Evolutionary conservation across 2,329 filamentous ascomycete genomes (phyloP).

Genomic region (Penicillium sp.): DNA sequence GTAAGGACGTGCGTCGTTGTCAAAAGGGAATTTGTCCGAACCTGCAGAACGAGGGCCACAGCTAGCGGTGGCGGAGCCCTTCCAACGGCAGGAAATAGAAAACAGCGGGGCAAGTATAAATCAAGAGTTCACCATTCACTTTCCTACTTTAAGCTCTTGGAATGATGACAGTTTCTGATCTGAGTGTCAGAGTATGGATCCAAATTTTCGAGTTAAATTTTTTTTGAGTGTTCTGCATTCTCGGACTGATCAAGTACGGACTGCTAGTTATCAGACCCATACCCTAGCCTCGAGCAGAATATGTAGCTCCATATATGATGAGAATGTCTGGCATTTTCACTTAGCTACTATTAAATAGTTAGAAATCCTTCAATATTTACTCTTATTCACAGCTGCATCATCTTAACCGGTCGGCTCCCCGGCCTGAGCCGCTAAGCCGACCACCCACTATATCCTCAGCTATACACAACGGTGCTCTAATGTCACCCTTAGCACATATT

Average conservation of each 20-base stretch:
- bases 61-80: slow-evolving; percentile 28
- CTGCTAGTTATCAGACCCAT: not conserved
- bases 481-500: not conserved
- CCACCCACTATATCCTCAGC: not conserved
- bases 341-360: not conserved
- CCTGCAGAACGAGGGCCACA: slow-evolving; percentile 18
- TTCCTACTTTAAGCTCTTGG: not conserved
- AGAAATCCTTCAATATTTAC: not conserved
- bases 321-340: not conserved
- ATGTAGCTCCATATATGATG: not conserved
- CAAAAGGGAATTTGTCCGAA: slow-evolving; percentile 21
- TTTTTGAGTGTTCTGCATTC: not conserved
- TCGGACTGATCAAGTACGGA: not conserved
- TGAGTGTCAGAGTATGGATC: not conserved
- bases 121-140: not conserved
- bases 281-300: not conserved
- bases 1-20: slow-evolving; percentile 10
- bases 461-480: not conserved
- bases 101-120: not conserved
- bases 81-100: slow-evolving; percentile 18
- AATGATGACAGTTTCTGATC: not conserved
- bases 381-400: not conserved
- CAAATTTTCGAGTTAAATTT: not conserved
- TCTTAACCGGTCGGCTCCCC: not conserved
- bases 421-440: not conserved